Percentiles rank a stretch among this genome's conserved stretches.
Conservation (phyloP, 2,329 filamentous ascomycete genomes). For the Graphilbum ipis-grandicollis region DNA sequence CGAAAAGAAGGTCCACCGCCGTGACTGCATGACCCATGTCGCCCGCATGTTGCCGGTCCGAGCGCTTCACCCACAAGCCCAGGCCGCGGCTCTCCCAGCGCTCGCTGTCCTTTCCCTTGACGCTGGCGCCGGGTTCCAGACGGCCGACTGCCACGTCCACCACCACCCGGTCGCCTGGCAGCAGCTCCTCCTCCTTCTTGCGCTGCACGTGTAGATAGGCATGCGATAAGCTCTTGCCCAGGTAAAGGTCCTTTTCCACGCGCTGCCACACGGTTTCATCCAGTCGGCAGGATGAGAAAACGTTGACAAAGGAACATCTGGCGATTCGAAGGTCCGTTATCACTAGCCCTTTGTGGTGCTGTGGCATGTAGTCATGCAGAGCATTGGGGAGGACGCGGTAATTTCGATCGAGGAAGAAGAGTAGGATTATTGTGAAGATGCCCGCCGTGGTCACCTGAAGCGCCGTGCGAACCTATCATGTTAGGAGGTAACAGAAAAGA, state of each 20-base stretch:
- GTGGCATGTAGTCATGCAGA: conserved; percentile 74
- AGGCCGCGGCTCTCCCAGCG: conserved; percentile 63
- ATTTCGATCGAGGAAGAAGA: conserved; percentile 74
- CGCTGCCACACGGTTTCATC: conserved; percentile 60
- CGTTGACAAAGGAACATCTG: conserved; percentile 58
- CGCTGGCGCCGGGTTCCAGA: conserved; percentile 46
- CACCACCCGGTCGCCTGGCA: conserved; percentile 57
- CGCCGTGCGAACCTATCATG: conserved; percentile 44
- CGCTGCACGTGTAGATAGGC: conserved; percentile 71
- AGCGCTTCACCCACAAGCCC: conserved; percentile 70
- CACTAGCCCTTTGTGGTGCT: conserved; percentile 68
- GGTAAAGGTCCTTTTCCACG: conserved; percentile 77
- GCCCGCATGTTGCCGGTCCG: conserved; percentile 52
- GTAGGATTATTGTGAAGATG: conserved; percentile 48
- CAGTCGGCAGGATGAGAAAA: conserved; percentile 59
- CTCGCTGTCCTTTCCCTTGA: conserved; percentile 32
- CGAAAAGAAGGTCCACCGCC: conserved; percentile 72
- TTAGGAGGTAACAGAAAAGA: no score
- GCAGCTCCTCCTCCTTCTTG: conserved; percentile 73
- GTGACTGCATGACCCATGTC: conserved; percentile 63
- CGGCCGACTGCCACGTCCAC: conserved; percentile 62
- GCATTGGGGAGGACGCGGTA: conserved; percentile 73
- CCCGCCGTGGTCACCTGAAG: conserved; percentile 56
- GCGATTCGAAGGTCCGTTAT: conserved; percentile 72
- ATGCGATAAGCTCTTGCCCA: conserved; percentile 56